A percentile compares a stretch with the other conserved stretches of the same genome.
Evolutionary conservation across 2,329 filamentous ascomycete genomes (phyloP).

Genomic region (Orbilia quercus): DNA sequence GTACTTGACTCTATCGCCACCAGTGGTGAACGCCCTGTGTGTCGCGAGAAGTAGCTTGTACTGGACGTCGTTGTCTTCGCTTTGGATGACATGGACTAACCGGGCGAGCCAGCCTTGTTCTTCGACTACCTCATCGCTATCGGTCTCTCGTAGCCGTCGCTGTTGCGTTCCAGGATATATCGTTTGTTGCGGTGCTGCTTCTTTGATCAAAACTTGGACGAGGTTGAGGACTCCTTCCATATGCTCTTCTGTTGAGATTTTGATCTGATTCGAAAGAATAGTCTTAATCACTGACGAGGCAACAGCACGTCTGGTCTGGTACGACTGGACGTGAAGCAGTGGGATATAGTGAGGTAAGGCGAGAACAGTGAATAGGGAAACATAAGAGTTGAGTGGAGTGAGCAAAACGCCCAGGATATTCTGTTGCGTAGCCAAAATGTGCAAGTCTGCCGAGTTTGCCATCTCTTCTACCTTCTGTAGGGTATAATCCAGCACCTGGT

Average conservation of each 20-base stretch:
- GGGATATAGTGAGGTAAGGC: slow-evolving; percentile 92
- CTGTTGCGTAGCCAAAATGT: slow-evolving; percentile 85
- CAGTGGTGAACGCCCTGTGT: slow-evolving; percentile 86
- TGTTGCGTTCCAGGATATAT: slow-evolving; percentile 86
- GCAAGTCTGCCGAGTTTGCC: slow-evolving; percentile 92
- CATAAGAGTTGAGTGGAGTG: slow-evolving; percentile 87
- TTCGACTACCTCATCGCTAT: slow-evolving; percentile 97
- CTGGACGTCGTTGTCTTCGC: slow-evolving; percentile 88
- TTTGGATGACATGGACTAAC: slow-evolving; percentile 86
- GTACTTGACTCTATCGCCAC: slow-evolving; percentile 94
- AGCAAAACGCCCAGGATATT: slow-evolving; percentile 90
- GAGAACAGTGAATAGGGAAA: slow-evolving; percentile 94
- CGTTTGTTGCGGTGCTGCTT: slow-evolving; percentile 80
- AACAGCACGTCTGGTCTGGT: slow-evolving; percentile 88
- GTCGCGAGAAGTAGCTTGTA: slow-evolving; percentile 91
- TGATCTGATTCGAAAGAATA: slow-evolving; percentile 83
- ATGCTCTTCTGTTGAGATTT: slow-evolving; percentile 80
- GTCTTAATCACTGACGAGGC: slow-evolving; percentile 87
- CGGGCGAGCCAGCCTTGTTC: slow-evolving; percentile 97
- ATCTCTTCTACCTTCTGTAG: slow-evolving; percentile 87
- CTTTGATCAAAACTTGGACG: slow-evolving; percentile 89
- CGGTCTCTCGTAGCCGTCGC: slow-evolving; percentile 70
- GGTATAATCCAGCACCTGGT: slow-evolving; percentile 87
- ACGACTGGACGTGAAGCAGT: slow-evolving; percentile 89
- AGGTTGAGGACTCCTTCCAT: slow-evolving; percentile 90